Evolutionary conservation across 1,284 basidiomycete genomes (phyloP), one percentile per base, ranked within the genome.

Genomic region (Marasmius fiardii): DNA sequence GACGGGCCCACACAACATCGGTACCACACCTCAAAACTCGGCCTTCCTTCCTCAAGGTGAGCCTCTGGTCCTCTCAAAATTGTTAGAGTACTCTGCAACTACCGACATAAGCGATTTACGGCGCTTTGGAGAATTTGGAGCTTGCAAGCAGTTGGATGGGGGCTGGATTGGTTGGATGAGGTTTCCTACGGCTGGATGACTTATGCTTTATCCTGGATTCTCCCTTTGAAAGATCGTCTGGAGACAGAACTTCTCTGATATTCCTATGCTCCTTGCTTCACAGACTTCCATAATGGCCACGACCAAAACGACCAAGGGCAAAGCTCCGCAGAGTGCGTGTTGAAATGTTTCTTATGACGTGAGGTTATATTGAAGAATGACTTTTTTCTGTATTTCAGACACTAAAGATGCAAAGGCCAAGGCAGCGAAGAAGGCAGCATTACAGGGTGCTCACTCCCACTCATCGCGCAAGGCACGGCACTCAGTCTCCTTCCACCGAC

Each of bases 371-470:
- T 24, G 21, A 37, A 37, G 12, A 37, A 37, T 26, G n/a, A 7
- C 11, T 28, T 41, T 10, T 39, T 41, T 20, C 23, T 43, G 4
- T n/a, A 35, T 33, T 7, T 37, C 51, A 34, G 43, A 51, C 14
- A 28, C 57, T 3, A 58, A 58, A 50, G 89, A 91, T 68, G 75
- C 77, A 70, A 94, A 95, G 79, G 94, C 95, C 68, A 92, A 94
- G 80, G 80, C 88, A 54, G 95, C 95, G 58, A 98, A 95, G 83
- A 98, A 98, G 83, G 94, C 95, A 28, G 95, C 90, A 59, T 85
- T 98, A 61, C 93, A 94, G 76, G 96, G 95, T 55, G 79, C 78
- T 60, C 82, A 90, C 69, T 84, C 85, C 53, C 86, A 90, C 72
- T 81, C 85, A 54, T 71, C 83, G 65, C 89, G 93, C 75, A 98